Evolutionary conservation across 345 rosid species (phyloP), one percentile per base, ranked within the genome.

Genomic region (Acer negundo): DNA sequence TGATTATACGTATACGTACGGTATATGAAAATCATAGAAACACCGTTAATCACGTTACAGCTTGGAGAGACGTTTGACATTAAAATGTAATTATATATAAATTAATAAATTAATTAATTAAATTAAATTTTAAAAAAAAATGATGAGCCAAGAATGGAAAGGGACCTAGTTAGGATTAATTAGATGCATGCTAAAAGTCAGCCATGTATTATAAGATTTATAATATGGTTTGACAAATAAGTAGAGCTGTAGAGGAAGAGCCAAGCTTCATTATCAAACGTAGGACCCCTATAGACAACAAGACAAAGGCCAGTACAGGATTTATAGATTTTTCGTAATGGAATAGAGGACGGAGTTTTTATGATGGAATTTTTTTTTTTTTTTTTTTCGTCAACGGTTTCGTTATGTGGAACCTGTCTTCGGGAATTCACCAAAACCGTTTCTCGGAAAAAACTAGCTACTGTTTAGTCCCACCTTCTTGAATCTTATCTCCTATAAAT

Each of bases 161-260:
- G 59, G 35, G 65, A 46, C 69, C 63, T 42, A 70, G 62, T 53
- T 38, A 55, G 22, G 40, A 51, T 69, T 76, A 69, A 62, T 69
- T 76, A 69, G 79, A 20, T 79, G 74, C 64, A 73, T 73, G 77
- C 79, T 42, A 47, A 78, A 82, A 78, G 77, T 72, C 77, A 78
- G 77, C 78, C 72, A 15, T 72, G 49, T 15, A 38, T 35, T 3
- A 55, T 4, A 28, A n/a, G n/a, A 63, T 16, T 42, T n/a, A 67
- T 22, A 44, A 42, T 51, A 20, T n/a, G 19, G 23, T 64, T 55
- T 59, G 63, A 16, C 24, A 72, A 38, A 63, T 47, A 42, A 9
- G 38, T 4, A 22, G n/a, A n/a, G n/a, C n/a, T n/a, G n/a, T n/a
- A n/a, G 65, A 40, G 71, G 46, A 56, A 49, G 22, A 53, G 68